Conservation (phyloP, 176 grass and related monocot genomes). For the Zea luxurians region DNA sequence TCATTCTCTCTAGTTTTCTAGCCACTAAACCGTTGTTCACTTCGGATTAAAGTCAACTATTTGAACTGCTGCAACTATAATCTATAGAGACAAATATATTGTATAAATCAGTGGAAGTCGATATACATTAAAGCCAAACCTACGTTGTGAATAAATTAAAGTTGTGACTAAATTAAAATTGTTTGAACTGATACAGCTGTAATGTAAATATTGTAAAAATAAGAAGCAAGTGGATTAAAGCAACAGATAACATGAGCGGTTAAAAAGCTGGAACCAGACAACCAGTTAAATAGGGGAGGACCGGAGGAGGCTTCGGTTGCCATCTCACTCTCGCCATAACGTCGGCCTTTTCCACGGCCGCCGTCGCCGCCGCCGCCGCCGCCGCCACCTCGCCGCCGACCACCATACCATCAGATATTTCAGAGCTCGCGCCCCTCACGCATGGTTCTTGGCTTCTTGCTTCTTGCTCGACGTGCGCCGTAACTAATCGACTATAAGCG, state of each 20-base stretch:
- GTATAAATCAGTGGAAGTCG: too few species aligned
- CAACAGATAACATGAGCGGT: background rate
- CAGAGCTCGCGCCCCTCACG: conserved; percentile 4
- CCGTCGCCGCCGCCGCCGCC: conserved; percentile 26
- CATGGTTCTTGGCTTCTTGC: conserved; percentile 29
- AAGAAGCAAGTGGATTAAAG: too few species aligned
- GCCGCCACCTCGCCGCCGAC: conserved; percentile 28
- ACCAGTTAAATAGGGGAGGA: conserved; percentile 41
- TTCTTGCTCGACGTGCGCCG: conserved; percentile 8
- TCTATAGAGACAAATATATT: too few species aligned
- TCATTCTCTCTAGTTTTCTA: too few species aligned
- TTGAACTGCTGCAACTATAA: too few species aligned
- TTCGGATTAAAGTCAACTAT: too few species aligned
- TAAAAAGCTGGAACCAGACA: conserved; percentile 1
- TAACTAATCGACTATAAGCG: background rate
- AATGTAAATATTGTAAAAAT: too few species aligned
- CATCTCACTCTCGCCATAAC: conserved; percentile 19
- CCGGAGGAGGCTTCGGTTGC: conserved; percentile 18
- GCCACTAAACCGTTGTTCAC: too few species aligned
- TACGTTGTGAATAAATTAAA: too few species aligned
- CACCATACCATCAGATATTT: background rate
- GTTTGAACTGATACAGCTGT: too few species aligned
- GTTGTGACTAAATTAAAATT: too few species aligned
- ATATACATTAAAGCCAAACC: too few species aligned
- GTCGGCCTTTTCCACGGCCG: conserved; percentile 28